A percentile compares a stretch with the other conserved stretches of the same genome.
These are phyloP conservation scores for Tylopilus vinaceipallidus DNA, from an alignment of 768 basidiomycete species.

Conservation along the genomic window DNA sequence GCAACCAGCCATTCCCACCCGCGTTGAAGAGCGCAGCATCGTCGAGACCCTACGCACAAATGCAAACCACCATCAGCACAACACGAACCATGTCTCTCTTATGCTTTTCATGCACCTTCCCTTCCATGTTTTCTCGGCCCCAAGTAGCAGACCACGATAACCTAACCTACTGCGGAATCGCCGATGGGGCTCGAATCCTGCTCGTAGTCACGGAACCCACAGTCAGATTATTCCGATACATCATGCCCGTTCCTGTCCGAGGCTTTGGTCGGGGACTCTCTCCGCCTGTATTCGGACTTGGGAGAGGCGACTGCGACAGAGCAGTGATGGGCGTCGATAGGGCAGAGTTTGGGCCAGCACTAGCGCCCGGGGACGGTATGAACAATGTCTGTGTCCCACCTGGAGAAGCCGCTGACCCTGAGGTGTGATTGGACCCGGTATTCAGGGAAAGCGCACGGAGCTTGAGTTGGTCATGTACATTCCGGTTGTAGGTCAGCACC, in stretches of 20 bases:
- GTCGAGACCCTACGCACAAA: constrained; percentile 7
- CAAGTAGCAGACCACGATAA: neutral
- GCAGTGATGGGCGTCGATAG: constrained; percentile 9
- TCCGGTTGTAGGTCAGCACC: constrained; percentile 33
- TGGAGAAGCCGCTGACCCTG: constrained; percentile 14
- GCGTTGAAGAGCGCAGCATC: constrained; percentile 1
- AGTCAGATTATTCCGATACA: constrained; percentile 44
- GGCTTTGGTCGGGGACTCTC: constrained; percentile 44
- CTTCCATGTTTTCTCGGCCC: neutral
- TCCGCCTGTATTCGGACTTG: constrained; percentile 12
- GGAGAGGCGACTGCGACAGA: constrained; percentile 21
- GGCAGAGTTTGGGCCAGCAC: constrained; percentile 10
- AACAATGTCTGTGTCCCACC: constrained; percentile 23
- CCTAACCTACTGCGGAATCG: constrained; percentile 19
- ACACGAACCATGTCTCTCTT: neutral
- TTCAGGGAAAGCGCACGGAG: constrained; percentile 17
- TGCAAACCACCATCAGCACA: constrained; percentile 9
- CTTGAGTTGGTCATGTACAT: constrained; percentile 35
- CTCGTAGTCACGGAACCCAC: constrained; percentile 27
- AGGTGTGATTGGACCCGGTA: constrained; percentile 5
- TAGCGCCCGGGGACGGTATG: constrained; percentile 3
- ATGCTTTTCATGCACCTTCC: constrained; percentile 1
- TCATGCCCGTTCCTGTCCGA: constrained; percentile 69
- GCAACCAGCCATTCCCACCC: constrained; percentile 8
- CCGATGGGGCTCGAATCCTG: constrained; percentile 38